Percentiles rank a stretch among this genome's conserved stretches.
Conservation (phyloP, 2,329 filamentous ascomycete species). For the Penicillium sp. region DNA sequence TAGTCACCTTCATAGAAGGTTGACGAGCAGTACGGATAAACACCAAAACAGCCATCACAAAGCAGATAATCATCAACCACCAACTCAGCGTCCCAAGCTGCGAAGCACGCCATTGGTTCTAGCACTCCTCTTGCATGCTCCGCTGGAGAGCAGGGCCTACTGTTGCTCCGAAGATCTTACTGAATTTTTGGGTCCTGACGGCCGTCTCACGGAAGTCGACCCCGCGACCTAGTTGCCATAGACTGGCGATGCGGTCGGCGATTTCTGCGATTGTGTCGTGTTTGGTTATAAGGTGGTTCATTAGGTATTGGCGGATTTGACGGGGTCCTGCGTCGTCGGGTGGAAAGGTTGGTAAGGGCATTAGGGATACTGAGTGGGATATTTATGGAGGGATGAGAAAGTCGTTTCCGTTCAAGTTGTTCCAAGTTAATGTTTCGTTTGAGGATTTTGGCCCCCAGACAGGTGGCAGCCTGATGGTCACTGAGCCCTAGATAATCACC, state of each 20-base stretch:
- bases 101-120: not conserved
- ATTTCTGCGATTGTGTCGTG: not conserved
- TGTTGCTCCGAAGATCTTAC: not conserved
- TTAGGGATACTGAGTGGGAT: not conserved
- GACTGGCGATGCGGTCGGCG: constrained; percentile 1
- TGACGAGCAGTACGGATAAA: too few species aligned
- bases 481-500: too few species aligned
- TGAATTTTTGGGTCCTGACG: not conserved
- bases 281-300: not conserved
- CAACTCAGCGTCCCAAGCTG: not conserved
- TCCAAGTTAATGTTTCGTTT: too few species aligned
- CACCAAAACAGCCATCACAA: too few species aligned
- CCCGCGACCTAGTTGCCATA: constrained; percentile 8
- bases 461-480: too few species aligned
- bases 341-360: not conserved
- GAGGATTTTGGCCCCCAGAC: too few species aligned
- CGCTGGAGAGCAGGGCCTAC: not conserved
- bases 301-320: constrained; percentile 1
- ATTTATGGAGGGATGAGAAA: too few species aligned
- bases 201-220: not conserved
- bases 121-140: not conserved
- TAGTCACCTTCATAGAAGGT: not conserved
- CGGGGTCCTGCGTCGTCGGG: not conserved
- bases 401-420: too few species aligned
- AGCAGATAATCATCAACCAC: not conserved